These are phyloP conservation scores for Aspergillus affinis DNA, from an alignment of 495 filamentous ascomycete genomes.

Conservation along the genomic window DNA sequence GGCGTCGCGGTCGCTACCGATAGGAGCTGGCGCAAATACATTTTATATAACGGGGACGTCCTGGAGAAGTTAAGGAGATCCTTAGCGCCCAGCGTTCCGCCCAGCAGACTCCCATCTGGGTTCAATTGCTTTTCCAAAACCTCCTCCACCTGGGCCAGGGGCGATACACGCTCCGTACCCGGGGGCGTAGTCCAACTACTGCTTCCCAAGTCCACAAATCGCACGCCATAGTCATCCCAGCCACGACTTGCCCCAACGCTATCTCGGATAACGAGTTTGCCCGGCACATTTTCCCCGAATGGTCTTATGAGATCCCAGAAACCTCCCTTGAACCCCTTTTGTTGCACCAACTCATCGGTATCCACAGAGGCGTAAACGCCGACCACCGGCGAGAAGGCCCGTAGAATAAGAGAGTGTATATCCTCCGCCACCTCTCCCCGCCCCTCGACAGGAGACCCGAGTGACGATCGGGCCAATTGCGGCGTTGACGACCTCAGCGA, in stretches of 20 bases:
- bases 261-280: slow-evolving; percentile 87
- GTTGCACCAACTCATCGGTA: slow-evolving; percentile 72
- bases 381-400: slow-evolving; percentile 84
- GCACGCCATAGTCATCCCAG: slow-evolving; percentile 88
- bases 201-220: slow-evolving; percentile 62
- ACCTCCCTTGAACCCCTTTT: slow-evolving; percentile 82
- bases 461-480: slow-evolving; percentile 56
- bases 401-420: slow-evolving; percentile 70
- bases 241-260: slow-evolving; percentile 76
- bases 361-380: slow-evolving; percentile 80
- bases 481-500: slow-evolving; percentile 61
- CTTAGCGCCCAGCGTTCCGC: slow-evolving; percentile 36
- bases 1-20: slow-evolving; percentile 73
- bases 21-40: slow-evolving; percentile 80
- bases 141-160: slow-evolving; percentile 59
- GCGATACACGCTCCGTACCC: slow-evolving; percentile 22
- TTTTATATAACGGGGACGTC: slow-evolving; percentile 67
- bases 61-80: slow-evolving; percentile 32
- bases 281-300: slow-evolving; percentile 85
- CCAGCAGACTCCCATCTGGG: slow-evolving; percentile 30
- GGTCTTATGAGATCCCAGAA: slow-evolving; percentile 83
- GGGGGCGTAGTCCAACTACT: slow-evolving; percentile 22
- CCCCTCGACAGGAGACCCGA: slow-evolving; percentile 49
- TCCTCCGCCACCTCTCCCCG: slow-evolving; percentile 56
- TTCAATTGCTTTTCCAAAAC: slow-evolving; percentile 51